Evolutionary conservation across 208 protist genomes (phyloP), one percentile per base, ranked within the genome.

Genomic region (Leishmania braziliensis): DNA sequence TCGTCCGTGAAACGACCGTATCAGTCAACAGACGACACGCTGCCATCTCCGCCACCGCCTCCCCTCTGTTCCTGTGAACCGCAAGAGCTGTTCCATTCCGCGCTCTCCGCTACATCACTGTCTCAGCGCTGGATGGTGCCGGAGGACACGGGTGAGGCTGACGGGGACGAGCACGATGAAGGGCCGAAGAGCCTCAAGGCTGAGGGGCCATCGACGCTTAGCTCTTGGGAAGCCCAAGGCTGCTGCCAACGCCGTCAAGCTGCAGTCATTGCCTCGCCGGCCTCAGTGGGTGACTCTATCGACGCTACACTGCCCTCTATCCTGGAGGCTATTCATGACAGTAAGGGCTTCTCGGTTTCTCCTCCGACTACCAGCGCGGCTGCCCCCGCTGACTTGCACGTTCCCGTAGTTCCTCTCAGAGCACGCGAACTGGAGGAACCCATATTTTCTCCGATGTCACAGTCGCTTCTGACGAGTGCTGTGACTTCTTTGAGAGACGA

Each of bases 91-190:
- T n/a, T 66, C 12, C 53, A 16, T 8, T 51, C 53, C 26, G 39
- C 54, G 36, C 73, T 16, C 12, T 77, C 54, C 51, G 20, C 36
- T 16, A 73, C 69, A 16, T 29, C n/a, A 0, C 12, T 33, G 4
- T 26, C 76, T 77, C 66, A 33, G 58, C 18, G 5, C 46, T 84
- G 81, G 81, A 71, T 80, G 58, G 51, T 80, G 33, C 63, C 73
- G 1, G 81, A 84, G 33, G 76, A 46, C 10, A 39, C 73, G 3
- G 36, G 39, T 4, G 80, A 79, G n/a, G 36, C 1, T 50, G 36
- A 73, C 16, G 29, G 20, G 20, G 20, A 53, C 1, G 68, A 54
- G 39, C 51, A 33, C 1, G 29, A 14, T 33, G 75, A 50, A 14
- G n/a, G 14, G 1, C 51, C 14, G 5, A 26, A 20, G n/a, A 58